Base-by-base conservation (phyloP, 805 yeast species). In the Sporopachydermia lactativora region DNA sequence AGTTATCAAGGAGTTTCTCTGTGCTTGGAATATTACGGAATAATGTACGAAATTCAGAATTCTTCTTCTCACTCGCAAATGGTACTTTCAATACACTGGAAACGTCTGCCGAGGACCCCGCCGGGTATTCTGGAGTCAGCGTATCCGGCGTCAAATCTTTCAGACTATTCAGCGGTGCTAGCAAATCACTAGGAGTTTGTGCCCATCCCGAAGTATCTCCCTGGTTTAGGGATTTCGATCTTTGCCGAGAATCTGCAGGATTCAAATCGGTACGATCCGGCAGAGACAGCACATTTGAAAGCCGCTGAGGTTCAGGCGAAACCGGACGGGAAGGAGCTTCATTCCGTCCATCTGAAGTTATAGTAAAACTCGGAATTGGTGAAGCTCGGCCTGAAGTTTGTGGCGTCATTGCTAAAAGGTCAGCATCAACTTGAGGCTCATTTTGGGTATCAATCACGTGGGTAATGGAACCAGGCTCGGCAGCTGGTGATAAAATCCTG, bases 1-100 rank as follows among this genome's bases (percentile, higher is more conserved):
- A 88, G 50, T 86, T 96, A 52, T 85, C 96, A 28, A 89, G 55
- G 13, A 89, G 61, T 39, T 79, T 64, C 51, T 89, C 96, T 37
- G 74, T 70, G 17, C 61, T 60, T 2, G 88, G 81, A 2, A 85
- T 62, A 5, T 76, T 66, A 42, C 75, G 67, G 64, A 89, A 92
- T 2, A 79, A 49, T 34, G 65, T 69, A 58, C 86, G 96, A 56
- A 85, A 92, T 34, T 83, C 95, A 3, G 67, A 62, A 52, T 86
- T 70, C 41, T 94, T 64, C 39, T 68, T 68, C 41, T 66, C 65
- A 2, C 77, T 62, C 1, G 96, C 85, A 52, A 47, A 46, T 8
- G 55, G 31, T 24, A 24, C 31, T 24, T 24, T 24, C 31, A 24
- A 8, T n/a, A 24, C 31, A 24, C 31, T 24, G 31, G 31, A 24